Conservation (phyloP, 2,329 filamentous ascomycete genomes). For the Epicoccum sorghinum region DNA sequence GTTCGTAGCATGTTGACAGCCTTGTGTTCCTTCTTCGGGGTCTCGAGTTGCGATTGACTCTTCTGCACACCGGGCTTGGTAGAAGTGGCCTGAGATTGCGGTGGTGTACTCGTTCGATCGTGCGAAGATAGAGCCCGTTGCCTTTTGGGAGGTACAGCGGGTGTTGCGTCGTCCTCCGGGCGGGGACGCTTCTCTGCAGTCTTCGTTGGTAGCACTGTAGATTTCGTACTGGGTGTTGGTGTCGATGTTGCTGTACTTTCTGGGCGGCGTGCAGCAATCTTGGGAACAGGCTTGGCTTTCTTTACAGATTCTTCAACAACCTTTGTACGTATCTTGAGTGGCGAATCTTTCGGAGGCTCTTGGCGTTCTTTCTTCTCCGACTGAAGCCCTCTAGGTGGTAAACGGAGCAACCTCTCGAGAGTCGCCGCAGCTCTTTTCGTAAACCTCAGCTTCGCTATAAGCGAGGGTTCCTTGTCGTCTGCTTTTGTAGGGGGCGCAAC, state of each 20-base stretch:
- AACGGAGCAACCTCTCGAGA: conserved; percentile 49
- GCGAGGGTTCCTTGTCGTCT: conserved; percentile 24
- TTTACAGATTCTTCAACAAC: conserved; percentile 23
- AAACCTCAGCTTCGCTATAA: conserved; percentile 59
- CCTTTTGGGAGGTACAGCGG: conserved; percentile 38
- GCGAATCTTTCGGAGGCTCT: conserved; percentile 26
- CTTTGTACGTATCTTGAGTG: conserved; percentile 27
- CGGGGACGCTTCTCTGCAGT: conserved; percentile 45
- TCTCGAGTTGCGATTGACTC: conserved; percentile 33
- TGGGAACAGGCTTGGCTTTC: conserved; percentile 37
- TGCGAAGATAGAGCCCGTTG: conserved; percentile 37
- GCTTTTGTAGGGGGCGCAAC: conserved; percentile 16
- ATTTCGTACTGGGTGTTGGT: conserved; percentile 18
- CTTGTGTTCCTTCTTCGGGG: conserved; percentile 45
- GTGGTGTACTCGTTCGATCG: conserved; percentile 43
- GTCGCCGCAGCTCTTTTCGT: conserved; percentile 57
- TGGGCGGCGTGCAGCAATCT: conserved; percentile 32
- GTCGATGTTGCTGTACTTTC: conserved; percentile 26
- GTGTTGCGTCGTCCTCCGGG: conserved; percentile 40
- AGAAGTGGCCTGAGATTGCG: conserved; percentile 25
- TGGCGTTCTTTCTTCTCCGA: conserved; percentile 37
- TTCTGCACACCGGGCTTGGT: conserved; percentile 42
- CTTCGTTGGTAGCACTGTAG: conserved; percentile 20
- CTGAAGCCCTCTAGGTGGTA: conserved; percentile 36
- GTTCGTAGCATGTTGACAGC: conserved; percentile 45